A percentile compares a stretch with the other conserved stretches of the same genome.
Evolutionary conservation across 768 basidiomycete genomes (phyloP).

Genomic region (Collybia mongolica): DNA sequence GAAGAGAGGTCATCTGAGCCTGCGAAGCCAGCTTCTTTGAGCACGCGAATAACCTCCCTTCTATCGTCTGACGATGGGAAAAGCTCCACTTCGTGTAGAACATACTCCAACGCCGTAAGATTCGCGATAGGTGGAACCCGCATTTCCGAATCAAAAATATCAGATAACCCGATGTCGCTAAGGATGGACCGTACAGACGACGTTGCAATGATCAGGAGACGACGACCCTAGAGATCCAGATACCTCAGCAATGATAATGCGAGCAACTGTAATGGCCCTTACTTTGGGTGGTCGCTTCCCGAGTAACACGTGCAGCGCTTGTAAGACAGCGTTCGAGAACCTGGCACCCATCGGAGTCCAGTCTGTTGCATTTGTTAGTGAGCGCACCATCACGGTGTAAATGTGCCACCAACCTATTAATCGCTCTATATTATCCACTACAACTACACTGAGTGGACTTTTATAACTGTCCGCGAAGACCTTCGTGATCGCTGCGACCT

Average conservation of each 20-base stretch:
- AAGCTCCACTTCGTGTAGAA: conserved; percentile 77
- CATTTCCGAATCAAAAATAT: conserved; percentile 86
- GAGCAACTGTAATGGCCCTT: conserved; percentile 10
- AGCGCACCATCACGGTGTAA: background rate
- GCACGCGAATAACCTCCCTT: conserved; percentile 56
- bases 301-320: conserved; percentile 86
- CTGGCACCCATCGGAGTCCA: conserved; percentile 97
- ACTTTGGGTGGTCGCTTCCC: conserved; percentile 92
- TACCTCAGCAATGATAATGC: conserved; percentile 1
- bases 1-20: conserved; percentile 43
- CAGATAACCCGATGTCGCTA: conserved; percentile 84
- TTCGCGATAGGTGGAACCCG: conserved; percentile 80
- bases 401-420: conserved; percentile 65
- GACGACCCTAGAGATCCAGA: conserved; percentile 63
- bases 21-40: conserved; percentile 71
- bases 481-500: conserved; percentile 88
- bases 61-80: conserved; percentile 61
- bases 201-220: conserved; percentile 89
- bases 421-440: conserved; percentile 93
- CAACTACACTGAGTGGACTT: conserved; percentile 93
- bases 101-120: conserved; percentile 68
- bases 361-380: conserved; percentile 45
- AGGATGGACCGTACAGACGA: conserved; percentile 87
- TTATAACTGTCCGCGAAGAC: conserved; percentile 96
- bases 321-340: conserved; percentile 93